Base-by-base conservation (phyloP, 805 yeast species). In the Cyberlindnera mycetangii region DNA sequence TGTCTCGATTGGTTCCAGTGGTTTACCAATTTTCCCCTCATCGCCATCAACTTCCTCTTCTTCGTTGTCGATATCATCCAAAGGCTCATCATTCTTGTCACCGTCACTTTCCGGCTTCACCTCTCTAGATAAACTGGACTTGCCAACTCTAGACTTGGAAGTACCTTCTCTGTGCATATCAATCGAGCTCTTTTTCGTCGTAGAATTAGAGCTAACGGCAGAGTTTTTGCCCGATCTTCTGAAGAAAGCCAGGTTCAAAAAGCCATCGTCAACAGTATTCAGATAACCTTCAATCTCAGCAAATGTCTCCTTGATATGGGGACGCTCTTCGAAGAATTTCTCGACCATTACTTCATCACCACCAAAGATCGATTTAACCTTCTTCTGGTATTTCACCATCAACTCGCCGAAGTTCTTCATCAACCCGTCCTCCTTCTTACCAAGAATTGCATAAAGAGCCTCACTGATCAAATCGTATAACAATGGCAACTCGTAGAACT, bases 401-500 rank as follows among this genome's bases (percentile, higher is more conserved):
- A 68, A 33, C 2, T 60, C 41, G 25, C 58, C 56, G 42, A 61
- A 64, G 7, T 53, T 55, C 24, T 61, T 54, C 38, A 56, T 56
- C 27, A 71, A 38, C 17, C 71, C 69, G 8, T 74, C 73, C 56
- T 85, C 93, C 47, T 83, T 83, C 48, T 80, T 71, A 3, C 87
- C 86, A 46, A 85, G 73, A 11, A 84, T 74, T 3, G 87, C 84
- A 60, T 79, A 85, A 41, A 85, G 63, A 0, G 79, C 79, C 57
- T 86, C 93, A 39, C 79, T 66, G 39, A 85, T 76, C 55, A 85
- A 68, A 54, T 83, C 89, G 59, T 82, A 83, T 21, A 86, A 66
- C 40, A 85, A 64, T 2, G 92, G 90, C 19, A 85, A 71, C 48
- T 82, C 83, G 56, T 80, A 84, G 48, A 78, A 71, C 53, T 82